phyloP scores from a whole-genome alignment of 2,329 filamentous ascomycete genomes.

The Huntiella abstrusa region DNA sequence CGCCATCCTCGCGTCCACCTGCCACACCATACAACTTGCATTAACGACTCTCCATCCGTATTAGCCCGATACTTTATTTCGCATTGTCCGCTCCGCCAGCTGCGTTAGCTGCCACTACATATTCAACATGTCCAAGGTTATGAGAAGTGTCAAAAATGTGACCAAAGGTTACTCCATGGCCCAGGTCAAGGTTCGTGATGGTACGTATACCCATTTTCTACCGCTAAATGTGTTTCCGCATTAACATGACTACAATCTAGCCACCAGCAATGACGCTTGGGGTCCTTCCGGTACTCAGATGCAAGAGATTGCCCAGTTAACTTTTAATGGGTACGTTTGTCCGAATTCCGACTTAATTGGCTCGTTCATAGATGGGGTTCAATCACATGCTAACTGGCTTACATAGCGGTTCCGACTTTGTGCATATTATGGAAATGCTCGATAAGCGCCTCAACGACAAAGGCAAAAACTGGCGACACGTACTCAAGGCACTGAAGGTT shows the following conservation, averaged over 20 bases:
- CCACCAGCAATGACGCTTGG: conserved; percentile 98
- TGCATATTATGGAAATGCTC: conserved; percentile 99
- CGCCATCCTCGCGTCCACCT: too few species aligned
- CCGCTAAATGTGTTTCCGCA: neutral
- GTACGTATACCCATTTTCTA: conserved; percentile 29
- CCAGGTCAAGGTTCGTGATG: conserved; percentile 97
- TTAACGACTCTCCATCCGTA: too few species aligned
- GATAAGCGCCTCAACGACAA: conserved; percentile 98
- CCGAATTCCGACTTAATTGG: neutral
- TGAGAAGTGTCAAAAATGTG: conserved; percentile 96
- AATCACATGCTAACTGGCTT: neutral
- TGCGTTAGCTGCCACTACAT: conserved; percentile 7
- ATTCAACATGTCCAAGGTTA: conserved; percentile 75
- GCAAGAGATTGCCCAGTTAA: conserved; percentile 95
- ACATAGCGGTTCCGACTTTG: conserved; percentile 78
- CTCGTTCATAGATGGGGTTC: neutral
- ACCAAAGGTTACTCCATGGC: conserved; percentile 95
- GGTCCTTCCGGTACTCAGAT: conserved; percentile 95
- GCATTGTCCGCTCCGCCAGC: conserved; percentile 1
- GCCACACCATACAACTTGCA: too few species aligned
- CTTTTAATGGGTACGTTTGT: conserved; percentile 73
- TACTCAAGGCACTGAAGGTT: conserved; percentile 92
- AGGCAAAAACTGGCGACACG: conserved; percentile 98
- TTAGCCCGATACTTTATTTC: too few species aligned
- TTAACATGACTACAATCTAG: conserved; percentile 27